These are phyloP conservation scores for Phyllosticta citriasiana DNA, from an alignment of 2,329 filamentous ascomycete genomes.

Conservation along the genomic window DNA sequence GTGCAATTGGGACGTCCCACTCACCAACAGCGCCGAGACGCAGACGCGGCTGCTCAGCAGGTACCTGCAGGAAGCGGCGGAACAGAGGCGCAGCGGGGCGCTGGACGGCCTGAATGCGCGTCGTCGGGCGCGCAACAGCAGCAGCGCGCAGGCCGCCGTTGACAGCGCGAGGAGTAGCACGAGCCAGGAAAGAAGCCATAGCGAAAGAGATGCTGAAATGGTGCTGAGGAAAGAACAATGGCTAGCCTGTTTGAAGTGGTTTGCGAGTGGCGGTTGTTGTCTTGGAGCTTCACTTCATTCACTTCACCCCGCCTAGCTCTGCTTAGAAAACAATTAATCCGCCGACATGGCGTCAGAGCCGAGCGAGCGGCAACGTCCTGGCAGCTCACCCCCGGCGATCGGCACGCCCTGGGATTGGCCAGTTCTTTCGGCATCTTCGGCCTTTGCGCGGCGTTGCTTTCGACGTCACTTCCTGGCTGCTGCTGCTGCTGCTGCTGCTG, in stretches of 20 bases:
- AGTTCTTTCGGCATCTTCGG: neutral
- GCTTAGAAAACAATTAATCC: neutral
- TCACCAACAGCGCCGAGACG: constrained; percentile 33
- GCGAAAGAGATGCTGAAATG: neutral
- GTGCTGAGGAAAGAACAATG: neutral
- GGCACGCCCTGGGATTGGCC: neutral
- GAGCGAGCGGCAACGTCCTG: neutral
- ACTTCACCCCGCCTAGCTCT: neutral
- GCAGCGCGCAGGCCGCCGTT: constrained; percentile 15
- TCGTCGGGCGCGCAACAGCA: constrained; percentile 19
- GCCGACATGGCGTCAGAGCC: constrained; percentile 8
- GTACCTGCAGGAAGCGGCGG: constrained; percentile 28
- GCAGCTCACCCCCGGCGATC: neutral
- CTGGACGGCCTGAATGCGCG: constrained; percentile 12
- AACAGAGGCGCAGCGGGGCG: constrained; percentile 22
- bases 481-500: too few species aligned
- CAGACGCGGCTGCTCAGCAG: constrained; percentile 31
- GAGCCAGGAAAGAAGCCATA: constrained; percentile 27
- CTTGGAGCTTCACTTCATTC: neutral
- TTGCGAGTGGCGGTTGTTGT: neutral
- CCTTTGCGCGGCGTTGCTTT: neutral
- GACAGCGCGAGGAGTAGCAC: constrained; percentile 26
- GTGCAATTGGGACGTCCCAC: neutral
- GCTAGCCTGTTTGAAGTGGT: neutral
- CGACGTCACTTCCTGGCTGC: neutral